A percentile compares a stretch with the other conserved stretches of the same genome.
These are phyloP conservation scores for Pseudocercospora eumusae DNA, from an alignment of 2,329 filamentous ascomycete species.

Conservation along the genomic window DNA sequence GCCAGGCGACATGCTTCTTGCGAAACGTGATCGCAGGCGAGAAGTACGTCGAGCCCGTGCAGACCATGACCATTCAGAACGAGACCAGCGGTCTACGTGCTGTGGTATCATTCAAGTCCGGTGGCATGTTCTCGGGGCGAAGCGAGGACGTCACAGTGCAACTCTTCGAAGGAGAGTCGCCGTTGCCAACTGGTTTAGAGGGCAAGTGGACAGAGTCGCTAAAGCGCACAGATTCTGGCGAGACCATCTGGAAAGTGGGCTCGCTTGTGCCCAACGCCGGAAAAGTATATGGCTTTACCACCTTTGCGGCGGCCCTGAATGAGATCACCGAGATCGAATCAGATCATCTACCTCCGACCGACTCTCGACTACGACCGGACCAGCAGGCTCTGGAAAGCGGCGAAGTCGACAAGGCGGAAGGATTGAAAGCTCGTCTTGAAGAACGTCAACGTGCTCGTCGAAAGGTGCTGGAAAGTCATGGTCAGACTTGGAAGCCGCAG, in stretches of 20 bases:
- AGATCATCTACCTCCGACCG: conserved; percentile 73
- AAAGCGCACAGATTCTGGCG: conserved; percentile 61
- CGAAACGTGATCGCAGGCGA: conserved; percentile 97
- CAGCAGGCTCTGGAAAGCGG: conserved; percentile 83
- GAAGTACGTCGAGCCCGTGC: conserved; percentile 95
- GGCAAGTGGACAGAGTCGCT: conserved; percentile 86
- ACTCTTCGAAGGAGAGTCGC: conserved; percentile 65
- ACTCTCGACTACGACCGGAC: conserved; percentile 81
- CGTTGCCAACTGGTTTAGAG: conserved; percentile 66
- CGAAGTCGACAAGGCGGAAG: conserved; percentile 79
- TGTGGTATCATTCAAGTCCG: conserved; percentile 85
- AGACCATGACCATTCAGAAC: conserved; percentile 81
- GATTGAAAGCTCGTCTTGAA: conserved; percentile 78
- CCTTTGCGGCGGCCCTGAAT: conserved; percentile 83
- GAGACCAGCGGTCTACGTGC: conserved; percentile 83
- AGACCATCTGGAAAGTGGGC: conserved; percentile 77
- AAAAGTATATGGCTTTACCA: conserved; percentile 83
- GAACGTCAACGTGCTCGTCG: conserved; percentile 78
- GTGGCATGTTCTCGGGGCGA: conserved; percentile 95
- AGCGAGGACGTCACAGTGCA: conserved; percentile 85
- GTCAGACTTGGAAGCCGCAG: conserved; percentile 69
- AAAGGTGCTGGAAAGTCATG: conserved; percentile 71
- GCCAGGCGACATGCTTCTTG: conserved; percentile 82
- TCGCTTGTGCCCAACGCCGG: conserved; percentile 74
- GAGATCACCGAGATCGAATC: conserved; percentile 81